A percentile compares a stretch with the other conserved stretches of the same genome.
phyloP scores from a whole-genome alignment of 2,329 filamentous ascomycete species.

The Cladosporium cucumerinum region DNA sequence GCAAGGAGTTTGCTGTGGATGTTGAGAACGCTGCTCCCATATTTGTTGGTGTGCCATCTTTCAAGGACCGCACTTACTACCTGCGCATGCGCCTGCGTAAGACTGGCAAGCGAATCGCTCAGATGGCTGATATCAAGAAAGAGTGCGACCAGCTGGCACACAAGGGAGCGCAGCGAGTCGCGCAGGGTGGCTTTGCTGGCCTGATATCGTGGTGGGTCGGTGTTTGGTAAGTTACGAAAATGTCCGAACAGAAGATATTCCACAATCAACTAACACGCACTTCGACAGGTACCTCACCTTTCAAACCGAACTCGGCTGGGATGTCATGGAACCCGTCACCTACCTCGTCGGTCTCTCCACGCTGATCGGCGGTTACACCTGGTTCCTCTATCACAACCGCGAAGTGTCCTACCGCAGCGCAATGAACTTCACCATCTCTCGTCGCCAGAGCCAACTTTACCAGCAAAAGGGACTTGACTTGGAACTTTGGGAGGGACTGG shows the following conservation, averaged over 20 bases:
- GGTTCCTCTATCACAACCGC: constrained; percentile 89
- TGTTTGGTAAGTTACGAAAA: constrained; percentile 1
- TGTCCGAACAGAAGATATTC: not conserved
- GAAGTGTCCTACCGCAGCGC: constrained; percentile 81
- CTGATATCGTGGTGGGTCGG: constrained; percentile 74
- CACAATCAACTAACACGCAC: constrained; percentile 47
- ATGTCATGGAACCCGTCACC: constrained; percentile 79
- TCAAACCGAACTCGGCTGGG: constrained; percentile 77
- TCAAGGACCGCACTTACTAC: constrained; percentile 87
- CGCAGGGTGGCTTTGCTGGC: constrained; percentile 72
- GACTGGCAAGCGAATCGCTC: constrained; percentile 64
- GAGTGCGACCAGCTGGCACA: constrained; percentile 79
- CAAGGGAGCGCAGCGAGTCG: constrained; percentile 71
- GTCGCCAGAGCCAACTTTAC: constrained; percentile 74
- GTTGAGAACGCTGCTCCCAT: constrained; percentile 74
- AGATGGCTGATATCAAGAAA: constrained; percentile 69
- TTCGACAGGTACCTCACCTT: constrained; percentile 61
- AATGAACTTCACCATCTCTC: constrained; percentile 79
- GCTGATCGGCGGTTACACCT: constrained; percentile 85
- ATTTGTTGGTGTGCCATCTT: constrained; percentile 77
- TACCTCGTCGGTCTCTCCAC: constrained; percentile 84
- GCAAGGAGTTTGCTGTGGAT: constrained; percentile 77
- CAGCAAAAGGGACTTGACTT: constrained; percentile 71
- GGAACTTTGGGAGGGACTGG: constrained; percentile 70
- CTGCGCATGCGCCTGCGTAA: constrained; percentile 73